Base-by-base conservation (phyloP, 1,284 basidiomycete genomes). In the Omphalotus olearius region DNA sequence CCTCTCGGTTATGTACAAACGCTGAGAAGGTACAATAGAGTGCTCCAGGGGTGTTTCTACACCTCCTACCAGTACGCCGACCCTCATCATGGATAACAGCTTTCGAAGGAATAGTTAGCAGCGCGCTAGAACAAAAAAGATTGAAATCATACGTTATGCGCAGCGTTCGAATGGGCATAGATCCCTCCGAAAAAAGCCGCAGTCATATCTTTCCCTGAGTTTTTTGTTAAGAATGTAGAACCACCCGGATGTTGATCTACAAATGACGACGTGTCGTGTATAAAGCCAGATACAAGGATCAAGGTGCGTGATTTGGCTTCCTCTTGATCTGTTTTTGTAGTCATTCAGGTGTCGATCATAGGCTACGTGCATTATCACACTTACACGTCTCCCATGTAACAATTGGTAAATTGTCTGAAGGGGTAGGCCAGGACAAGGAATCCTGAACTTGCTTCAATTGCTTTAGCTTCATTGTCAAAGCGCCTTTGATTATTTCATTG, bases 401-500 rank as follows among this genome's bases (percentile, higher is more conserved):
- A 39, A 93, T 72, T 17, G 91, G 90, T 14, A 95, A 75, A 45
- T 86, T 72, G 57, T 83, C 81, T 1, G 74, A 63, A 16, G 73
- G 67, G 37, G 70, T 66, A 23, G 91, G 91, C 92, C 91, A 94
- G 36, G 68, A 56, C 53, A 95, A 69, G 7, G 74, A 68, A 55
- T 88, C 82, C 60, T 87, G 82, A 38, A 83, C 66, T 51, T 72
- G 67, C 61, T 86, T 83, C 50, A 93, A 72, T 60, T 75, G 69
- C 68, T 91, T 91, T 52, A 94, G 74, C 69, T 88, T 79, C 92
- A 94, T 94, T 13, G 84, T 82, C 61, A 91, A 75, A 50, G 82
- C 79, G 16, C 92, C 86, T 68, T 93, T 93, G 56, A 76, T 71
- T 64, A 95, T 85, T 68, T 94, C 92, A 69, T 93, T 92, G 62